Evolutionary conservation across 371 early-diverging fungal genomes (phyloP), one percentile per base, ranked within the genome.

Genomic region (Mucor racemosus): DNA sequence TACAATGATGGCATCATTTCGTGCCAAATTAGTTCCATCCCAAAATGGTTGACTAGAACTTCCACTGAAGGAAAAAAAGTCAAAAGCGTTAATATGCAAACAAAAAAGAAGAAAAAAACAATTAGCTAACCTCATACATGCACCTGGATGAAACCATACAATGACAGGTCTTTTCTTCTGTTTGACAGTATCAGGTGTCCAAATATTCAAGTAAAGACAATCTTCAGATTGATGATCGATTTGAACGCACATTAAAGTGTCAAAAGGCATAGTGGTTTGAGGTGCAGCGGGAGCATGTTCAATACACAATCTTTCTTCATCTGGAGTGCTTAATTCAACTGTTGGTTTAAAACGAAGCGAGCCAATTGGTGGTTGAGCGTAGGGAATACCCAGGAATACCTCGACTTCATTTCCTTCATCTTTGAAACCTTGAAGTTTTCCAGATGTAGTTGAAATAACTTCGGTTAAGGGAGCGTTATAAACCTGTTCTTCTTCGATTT

Each of bases 241-340:
- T 39, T 78, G 69, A n/a, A 73, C 73, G 26, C 72, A 73, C 78
- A 78, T 78, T 11, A 78, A 63, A 10, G 78, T 78, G 40, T 78
- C 78, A 60, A 75, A 78, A 17, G 78, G 78, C 78, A 78, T 78
- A 2, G 46, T 58, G 0, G 69, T 68, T 40, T 78, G 78, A 35
- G 77, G 77, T 15, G 77, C 77, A 42, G 77, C 74, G 10, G 65
- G 65, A 10, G 66, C 60, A 46, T 73, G 68, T 26, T 58, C 59
- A 11, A 67, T 59, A 46, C 74, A 76, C 17, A 55, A 10, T 38
- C 72, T 35, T 41, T 68, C 65, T 4, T 57, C 48, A 11, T 65
- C 36, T 13, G 74, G 66, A 31, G 60, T 68, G 17, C 66, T 10
- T 0, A 73, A 7, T 0, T 72, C 68, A 10, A 68, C 67, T 0